These are phyloP conservation scores for Physcia stellaris DNA, from an alignment of 495 filamentous ascomycete species.

Conservation along the genomic window DNA sequence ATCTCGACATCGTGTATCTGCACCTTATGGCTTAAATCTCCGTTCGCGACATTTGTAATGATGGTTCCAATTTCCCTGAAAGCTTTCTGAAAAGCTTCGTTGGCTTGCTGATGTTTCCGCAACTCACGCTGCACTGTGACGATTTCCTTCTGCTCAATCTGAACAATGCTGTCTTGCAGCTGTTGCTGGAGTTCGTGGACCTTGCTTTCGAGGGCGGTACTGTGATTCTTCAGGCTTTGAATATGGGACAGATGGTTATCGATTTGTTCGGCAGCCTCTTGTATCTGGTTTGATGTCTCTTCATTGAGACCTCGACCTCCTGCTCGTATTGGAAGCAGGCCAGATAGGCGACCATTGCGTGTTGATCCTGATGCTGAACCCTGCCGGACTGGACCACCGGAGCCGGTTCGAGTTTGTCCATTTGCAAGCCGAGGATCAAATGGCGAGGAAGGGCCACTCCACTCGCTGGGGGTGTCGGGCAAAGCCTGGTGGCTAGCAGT, in stretches of 20 bases:
- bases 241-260: conserved; percentile 70
- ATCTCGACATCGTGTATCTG: conserved; percentile 91
- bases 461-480: conserved; percentile 50
- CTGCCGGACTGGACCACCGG: conserved; percentile 10
- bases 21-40: conserved; percentile 96
- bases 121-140: conserved; percentile 74
- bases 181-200: conserved; percentile 48
- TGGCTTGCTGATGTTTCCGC: conserved; percentile 92
- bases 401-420: conserved; percentile 11
- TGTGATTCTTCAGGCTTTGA: conserved; percentile 56
- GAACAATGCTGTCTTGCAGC: conserved; percentile 38
- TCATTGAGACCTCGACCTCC: conserved; percentile 38
- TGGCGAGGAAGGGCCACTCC: conserved; percentile 33
- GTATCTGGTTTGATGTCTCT: conserved; percentile 55
- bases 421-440: conserved; percentile 31
- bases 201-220: conserved; percentile 54
- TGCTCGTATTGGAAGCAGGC: conserved; percentile 12
- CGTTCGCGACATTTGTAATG: conserved; percentile 86
- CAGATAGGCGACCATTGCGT: conserved; percentile 13
- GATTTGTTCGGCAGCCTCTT: conserved; percentile 65
- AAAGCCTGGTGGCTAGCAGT: conserved; percentile 39
- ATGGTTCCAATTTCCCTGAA: conserved; percentile 94
- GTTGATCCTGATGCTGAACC: conserved; percentile 10
- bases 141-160: conserved; percentile 51
- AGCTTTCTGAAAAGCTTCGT: conserved; percentile 96